Conservation (phyloP, 805 yeast genomes). For the Yamadazyma sp. region DNA sequence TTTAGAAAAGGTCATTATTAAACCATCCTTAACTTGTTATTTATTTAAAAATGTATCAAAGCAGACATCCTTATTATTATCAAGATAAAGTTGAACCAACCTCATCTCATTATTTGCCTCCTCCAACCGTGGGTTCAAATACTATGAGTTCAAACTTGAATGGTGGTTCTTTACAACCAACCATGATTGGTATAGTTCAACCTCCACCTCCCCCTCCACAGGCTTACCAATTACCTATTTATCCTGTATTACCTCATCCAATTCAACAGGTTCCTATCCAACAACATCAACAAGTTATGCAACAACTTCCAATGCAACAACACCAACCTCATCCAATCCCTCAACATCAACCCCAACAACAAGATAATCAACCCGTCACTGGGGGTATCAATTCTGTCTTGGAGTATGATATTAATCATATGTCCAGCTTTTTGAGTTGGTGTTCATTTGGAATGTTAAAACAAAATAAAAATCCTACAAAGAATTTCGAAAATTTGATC, state of each 20-base stretch:
- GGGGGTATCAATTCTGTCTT: constrained; percentile 79
- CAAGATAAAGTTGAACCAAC: no score
- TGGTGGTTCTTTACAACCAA: constrained; percentile 10
- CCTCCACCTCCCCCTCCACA: constrained; percentile 9
- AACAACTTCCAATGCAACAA: constrained; percentile 3
- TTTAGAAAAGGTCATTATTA: no score
- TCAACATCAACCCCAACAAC: constrained; percentile 6
- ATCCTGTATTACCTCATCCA: no score
- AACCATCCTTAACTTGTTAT: no score
- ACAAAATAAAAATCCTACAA: constrained; percentile 42
- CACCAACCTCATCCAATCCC: constrained; percentile 1
- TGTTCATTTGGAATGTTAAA: constrained; percentile 67
- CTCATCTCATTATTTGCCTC: constrained; percentile 16
- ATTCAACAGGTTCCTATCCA: no score
- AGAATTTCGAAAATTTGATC: constrained; percentile 55
- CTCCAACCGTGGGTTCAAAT: constrained; percentile 5
- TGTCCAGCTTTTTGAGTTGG: constrained; percentile 80
- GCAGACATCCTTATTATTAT: no score
- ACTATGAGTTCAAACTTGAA: background rate
- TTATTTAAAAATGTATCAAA: no score
- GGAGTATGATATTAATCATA: constrained; percentile 74
- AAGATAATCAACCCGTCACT: constrained; percentile 17
- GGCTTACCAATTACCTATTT: no score
- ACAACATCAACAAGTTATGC: background rate
- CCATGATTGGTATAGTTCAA: constrained; percentile 16